These are phyloP conservation scores for Exophiala lecanii-corni DNA, from an alignment of 2,329 filamentous ascomycete species.

Conservation along the genomic window DNA sequence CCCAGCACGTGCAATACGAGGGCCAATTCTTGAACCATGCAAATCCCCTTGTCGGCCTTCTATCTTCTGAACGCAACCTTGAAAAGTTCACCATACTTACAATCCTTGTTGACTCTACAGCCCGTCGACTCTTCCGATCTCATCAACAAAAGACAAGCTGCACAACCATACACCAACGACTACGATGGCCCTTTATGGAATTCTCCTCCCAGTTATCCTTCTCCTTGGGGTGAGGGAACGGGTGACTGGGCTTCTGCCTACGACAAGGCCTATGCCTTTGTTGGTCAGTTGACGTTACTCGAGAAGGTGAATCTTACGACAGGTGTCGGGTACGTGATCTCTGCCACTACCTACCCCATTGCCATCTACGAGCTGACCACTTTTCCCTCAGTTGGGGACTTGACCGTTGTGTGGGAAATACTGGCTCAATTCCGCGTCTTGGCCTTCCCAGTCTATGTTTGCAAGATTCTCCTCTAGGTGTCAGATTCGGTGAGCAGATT, in stretches of 20 bases:
- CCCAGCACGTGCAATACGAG: too few relatives aligned
- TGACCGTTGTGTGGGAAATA: constrained; percentile 73
- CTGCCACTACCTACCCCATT: constrained; percentile 10
- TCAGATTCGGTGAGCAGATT: constrained; percentile 56
- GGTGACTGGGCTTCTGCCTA: constrained; percentile 75
- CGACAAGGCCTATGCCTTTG: constrained; percentile 68
- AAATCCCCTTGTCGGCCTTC: constrained; percentile 14
- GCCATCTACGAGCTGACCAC: constrained; percentile 14
- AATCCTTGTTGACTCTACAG: constrained; percentile 12
- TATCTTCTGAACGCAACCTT: constrained; percentile 17
- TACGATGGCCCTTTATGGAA: constrained; percentile 30
- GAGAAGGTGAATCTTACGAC: constrained; percentile 97
- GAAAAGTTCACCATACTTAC: constrained; percentile 17
- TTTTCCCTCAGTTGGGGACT: constrained; percentile 53
- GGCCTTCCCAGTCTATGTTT: constrained; percentile 72
- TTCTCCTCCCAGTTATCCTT: constrained; percentile 71
- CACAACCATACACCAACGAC: constrained; percentile 21
- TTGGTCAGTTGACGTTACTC: constrained; percentile 72
- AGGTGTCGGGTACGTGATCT: constrained; percentile 74
- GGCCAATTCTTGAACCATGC: too few relatives aligned
- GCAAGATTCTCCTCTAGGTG: constrained; percentile 78
- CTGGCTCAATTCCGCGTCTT: constrained; percentile 48
- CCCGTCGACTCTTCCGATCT: constrained; percentile 19
- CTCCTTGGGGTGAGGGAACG: constrained; percentile 75
- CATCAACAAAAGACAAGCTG: constrained; percentile 17